Evolutionary conservation across 2,329 filamentous ascomycete genomes (phyloP).

Genomic region (Dactylonectria estremocensis): DNA sequence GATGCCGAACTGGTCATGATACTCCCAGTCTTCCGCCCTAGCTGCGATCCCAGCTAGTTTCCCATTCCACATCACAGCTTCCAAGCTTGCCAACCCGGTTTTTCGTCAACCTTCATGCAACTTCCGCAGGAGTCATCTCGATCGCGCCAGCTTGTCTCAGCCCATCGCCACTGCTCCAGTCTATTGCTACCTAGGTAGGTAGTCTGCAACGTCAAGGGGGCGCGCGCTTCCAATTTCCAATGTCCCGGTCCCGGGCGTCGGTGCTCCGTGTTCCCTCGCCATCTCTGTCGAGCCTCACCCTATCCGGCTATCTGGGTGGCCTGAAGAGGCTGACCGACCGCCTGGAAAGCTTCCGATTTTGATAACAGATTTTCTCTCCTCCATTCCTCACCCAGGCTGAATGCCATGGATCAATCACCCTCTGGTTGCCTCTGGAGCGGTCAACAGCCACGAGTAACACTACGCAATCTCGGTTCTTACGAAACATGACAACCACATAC

Average conservation of each 20-base stretch:
- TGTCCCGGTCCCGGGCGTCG: slow-evolving; percentile 14
- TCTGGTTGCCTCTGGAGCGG: slow-evolving; percentile 7
- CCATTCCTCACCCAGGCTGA: slow-evolving; percentile 29
- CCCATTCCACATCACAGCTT: slow-evolving; percentile 21
- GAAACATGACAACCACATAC: slow-evolving; percentile 11
- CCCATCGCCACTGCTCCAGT: slow-evolving; percentile 6
- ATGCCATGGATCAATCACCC: slow-evolving; percentile 37
- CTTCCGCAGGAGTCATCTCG: slow-evolving; percentile 19
- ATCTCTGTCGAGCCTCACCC: slow-evolving; percentile 23
- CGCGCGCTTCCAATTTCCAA: slow-evolving; percentile 22
- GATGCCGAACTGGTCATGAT: slow-evolving; percentile 47
- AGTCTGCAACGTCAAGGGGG: neutral
- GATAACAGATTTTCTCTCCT: slow-evolving; percentile 20
- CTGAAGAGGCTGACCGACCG: slow-evolving; percentile 38
- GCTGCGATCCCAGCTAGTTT: slow-evolving; percentile 1
- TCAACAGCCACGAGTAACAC: neutral
- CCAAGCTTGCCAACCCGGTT: slow-evolving; percentile 29
- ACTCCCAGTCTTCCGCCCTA: slow-evolving; percentile 37
- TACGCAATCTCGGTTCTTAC: slow-evolving; percentile 4
- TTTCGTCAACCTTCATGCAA: slow-evolving; percentile 33
- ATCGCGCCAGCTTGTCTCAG: slow-evolving; percentile 18
- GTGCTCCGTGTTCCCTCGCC: slow-evolving; percentile 9
- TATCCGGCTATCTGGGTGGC: slow-evolving; percentile 36
- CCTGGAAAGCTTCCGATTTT: slow-evolving; percentile 31
- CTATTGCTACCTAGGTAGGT: too few relatives aligned